Percentiles rank a stretch among this genome's conserved stretches.
Conservation (phyloP, 305 asterid genomes). For the Plantago lanceolata region DNA sequence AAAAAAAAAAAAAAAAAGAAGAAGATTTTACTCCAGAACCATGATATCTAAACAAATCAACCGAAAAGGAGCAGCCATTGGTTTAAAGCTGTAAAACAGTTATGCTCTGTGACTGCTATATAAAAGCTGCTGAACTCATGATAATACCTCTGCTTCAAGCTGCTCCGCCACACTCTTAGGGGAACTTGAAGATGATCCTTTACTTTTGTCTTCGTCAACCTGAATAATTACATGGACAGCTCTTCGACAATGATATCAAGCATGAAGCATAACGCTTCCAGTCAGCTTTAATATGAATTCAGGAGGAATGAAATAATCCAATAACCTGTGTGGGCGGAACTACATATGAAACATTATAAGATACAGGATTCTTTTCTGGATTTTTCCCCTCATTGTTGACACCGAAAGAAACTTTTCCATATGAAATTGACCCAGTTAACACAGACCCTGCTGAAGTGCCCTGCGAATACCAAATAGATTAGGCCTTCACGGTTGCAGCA, state of each 20-base stretch:
- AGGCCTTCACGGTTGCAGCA: slow-evolving; percentile 12
- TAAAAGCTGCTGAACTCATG: slow-evolving; percentile 11
- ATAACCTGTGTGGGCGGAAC: slow-evolving; percentile 85
- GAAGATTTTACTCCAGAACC: slow-evolving; percentile 16
- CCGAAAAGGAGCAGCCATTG: not conserved
- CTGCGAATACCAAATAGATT: slow-evolving; percentile 44
- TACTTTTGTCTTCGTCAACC: slow-evolving; percentile 77
- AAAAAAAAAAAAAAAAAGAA: not conserved
- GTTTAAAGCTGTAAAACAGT: slow-evolving; percentile 11
- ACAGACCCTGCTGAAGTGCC: slow-evolving; percentile 74
- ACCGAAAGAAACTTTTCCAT: slow-evolving; percentile 64
- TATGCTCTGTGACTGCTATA: slow-evolving; percentile 2
- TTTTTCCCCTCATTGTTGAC: slow-evolving; percentile 47
- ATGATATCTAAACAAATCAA: slow-evolving; percentile 7
- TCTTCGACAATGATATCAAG: slow-evolving; percentile 21
- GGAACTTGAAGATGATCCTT: slow-evolving; percentile 47
- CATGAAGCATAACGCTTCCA: slow-evolving; percentile 14
- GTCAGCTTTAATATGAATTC: slow-evolving; percentile 13
- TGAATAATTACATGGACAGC: slow-evolving; percentile 26
- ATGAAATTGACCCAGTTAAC: slow-evolving; percentile 72
- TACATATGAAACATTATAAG: slow-evolving; percentile 57
- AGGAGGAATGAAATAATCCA: slow-evolving; percentile 21
- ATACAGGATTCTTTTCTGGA: slow-evolving; percentile 65
- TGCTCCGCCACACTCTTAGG: slow-evolving; percentile 66
- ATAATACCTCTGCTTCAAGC: slow-evolving; percentile 76